Conservation (phyloP, 768 basidiomycete species). For the Ephemerocybe angulata region DNA sequence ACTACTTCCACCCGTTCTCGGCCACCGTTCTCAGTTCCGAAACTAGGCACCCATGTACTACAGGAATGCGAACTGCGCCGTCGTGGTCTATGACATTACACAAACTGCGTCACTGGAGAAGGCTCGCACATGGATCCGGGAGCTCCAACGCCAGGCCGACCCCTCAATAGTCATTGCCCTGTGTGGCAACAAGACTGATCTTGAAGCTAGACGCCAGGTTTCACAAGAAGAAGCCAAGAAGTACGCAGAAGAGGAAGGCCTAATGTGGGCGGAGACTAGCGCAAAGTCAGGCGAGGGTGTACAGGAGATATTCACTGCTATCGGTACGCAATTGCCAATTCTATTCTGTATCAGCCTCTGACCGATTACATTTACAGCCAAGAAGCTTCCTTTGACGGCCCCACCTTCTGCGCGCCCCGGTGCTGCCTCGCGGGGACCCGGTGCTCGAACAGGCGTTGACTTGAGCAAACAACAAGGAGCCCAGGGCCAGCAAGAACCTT, state of each 20-base stretch:
- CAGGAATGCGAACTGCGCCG: constrained; percentile 89
- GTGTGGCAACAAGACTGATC: constrained; percentile 93
- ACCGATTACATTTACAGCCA: constrained; percentile 45
- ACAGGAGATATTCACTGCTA: constrained; percentile 78
- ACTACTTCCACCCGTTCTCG: constrained; percentile 35
- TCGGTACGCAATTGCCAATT: constrained; percentile 46
- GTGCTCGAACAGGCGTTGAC: constrained; percentile 68
- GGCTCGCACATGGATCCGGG: constrained; percentile 93
- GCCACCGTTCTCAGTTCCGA: constrained; percentile 9
- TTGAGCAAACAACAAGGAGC: constrained; percentile 69
- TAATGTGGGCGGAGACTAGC: constrained; percentile 91
- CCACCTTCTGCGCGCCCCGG: constrained; percentile 58
- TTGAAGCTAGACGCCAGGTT: constrained; percentile 80
- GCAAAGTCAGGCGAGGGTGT: constrained; percentile 90
- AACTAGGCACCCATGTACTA: constrained; percentile 92
- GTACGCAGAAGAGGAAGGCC: constrained; percentile 87
- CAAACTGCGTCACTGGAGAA: constrained; percentile 89
- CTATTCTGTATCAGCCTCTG: constrained; percentile 1
- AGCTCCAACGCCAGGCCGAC: constrained; percentile 96
- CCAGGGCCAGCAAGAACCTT: constrained; percentile 57
- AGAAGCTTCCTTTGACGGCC: constrained; percentile 83
- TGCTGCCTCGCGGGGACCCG: constrained; percentile 44
- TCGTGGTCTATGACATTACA: constrained; percentile 96
- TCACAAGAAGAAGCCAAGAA: constrained; percentile 86
- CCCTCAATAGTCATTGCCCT: constrained; percentile 95